Conservation (phyloP, 73 alveolate genomes). For the Tetrahymena thermophila region DNA sequence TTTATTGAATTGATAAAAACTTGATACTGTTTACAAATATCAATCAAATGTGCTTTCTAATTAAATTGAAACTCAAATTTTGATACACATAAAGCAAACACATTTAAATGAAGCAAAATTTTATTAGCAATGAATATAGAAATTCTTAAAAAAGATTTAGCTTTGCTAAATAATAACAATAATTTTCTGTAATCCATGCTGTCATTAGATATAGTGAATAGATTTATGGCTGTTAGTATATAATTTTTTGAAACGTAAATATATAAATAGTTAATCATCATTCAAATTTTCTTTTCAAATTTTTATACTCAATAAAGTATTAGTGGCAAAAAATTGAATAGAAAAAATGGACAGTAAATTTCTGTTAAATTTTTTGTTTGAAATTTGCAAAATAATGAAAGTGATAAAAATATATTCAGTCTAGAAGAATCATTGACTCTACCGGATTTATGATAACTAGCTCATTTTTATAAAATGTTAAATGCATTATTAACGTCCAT, state of each 20-base stretch:
- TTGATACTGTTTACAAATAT: background rate
- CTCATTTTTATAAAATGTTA: background rate
- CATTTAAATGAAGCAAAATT: background rate
- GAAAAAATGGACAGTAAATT: background rate
- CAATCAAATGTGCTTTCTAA: too few species aligned
- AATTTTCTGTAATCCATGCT: too few species aligned
- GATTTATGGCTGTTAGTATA: background rate
- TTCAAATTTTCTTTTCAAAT: background rate
- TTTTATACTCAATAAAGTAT: too few species aligned
- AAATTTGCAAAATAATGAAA: background rate
- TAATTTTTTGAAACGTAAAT: background rate
- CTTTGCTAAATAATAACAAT: too few species aligned
- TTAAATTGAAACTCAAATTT: background rate
- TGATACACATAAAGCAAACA: background rate
- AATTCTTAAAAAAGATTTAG: too few species aligned
- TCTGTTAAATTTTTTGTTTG: background rate
- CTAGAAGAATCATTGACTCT: background rate
- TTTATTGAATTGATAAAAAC: background rate
- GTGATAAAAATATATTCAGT: background rate
- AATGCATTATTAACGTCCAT: background rate
- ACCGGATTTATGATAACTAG: background rate
- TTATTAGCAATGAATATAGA: too few species aligned
- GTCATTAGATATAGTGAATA: background rate
- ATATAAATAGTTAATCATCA: background rate
- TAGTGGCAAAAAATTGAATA: background rate